Base-by-base conservation (phyloP, 2,329 filamentous ascomycete species). In the Fusarium palustre region DNA sequence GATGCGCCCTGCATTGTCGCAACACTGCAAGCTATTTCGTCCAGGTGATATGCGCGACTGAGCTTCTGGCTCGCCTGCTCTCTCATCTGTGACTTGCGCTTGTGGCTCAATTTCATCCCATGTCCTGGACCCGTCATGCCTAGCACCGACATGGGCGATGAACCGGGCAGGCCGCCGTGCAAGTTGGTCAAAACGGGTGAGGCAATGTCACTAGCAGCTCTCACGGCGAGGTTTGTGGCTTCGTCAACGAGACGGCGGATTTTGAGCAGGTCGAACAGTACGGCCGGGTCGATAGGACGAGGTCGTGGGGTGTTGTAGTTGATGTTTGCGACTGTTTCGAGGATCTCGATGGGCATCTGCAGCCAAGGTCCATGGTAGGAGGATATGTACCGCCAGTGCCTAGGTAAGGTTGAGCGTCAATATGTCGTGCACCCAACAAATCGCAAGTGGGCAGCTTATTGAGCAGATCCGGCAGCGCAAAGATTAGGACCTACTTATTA, bases 331-430 rank as follows among this genome's bases (percentile, higher is more conserved):
- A 96, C 86, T 50, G 87, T 89, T 78, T 94, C 91, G 79, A 97
- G 89, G 59, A 94, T 87, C 79, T 95, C 92, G 67, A 89, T 87
- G 22, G 92, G 91, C 59, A 95, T 84, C 78, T 93, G 90, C 16
- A 94, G 87, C 93, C 93, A 96, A 71, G 92, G 90, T 25, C 92
- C 93, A 76, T 94, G 90, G 75, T 92, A 96, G 30, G 90, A 91
- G 24, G 92, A 94, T 62, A 96, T 94, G 78, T 93, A 93, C 68
- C 90, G 87, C 92, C 92, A 95, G 81, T 95, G 92, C 78, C 92
- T 95, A 50, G 11, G 55, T 52, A 39, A 41, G n/a, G 57, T 49
- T 56, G 50, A 57, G 43, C 62, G 64, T 74, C 49, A 72, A 52
- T 43, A 43, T 43, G 20, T 30, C 33, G 20, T 39, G 30, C 36